These are phyloP conservation scores for Mikania micrantha DNA, from an alignment of 129 eudicot species.

Conservation along the genomic window DNA sequence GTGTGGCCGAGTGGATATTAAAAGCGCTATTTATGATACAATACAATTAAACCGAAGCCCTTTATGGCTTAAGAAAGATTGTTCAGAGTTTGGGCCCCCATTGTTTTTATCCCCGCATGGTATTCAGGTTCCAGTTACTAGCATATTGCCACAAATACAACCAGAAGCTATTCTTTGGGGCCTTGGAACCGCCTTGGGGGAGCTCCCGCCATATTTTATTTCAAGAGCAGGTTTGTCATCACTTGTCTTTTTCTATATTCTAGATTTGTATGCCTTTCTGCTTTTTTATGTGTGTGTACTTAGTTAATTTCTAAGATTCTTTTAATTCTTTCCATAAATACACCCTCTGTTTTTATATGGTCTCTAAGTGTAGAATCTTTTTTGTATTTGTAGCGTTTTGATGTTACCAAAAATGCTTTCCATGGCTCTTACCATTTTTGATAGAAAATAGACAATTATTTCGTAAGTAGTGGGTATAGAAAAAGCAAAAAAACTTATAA, in stretches of 20 bases:
- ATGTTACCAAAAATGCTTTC: not conserved
- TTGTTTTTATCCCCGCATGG: slow-evolving; percentile 43
- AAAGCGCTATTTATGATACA: slow-evolving; percentile 87
- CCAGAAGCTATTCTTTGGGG: slow-evolving; percentile 94
- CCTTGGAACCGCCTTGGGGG: slow-evolving; percentile 92
- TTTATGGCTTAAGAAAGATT: slow-evolving; percentile 86
- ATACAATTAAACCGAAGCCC: slow-evolving; percentile 74
- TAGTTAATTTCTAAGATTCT: not conserved
- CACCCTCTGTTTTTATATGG: not conserved
- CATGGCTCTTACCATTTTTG: not conserved
- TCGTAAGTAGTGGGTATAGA: not conserved
- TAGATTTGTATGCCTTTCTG: not conserved
- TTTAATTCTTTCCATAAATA: too few species aligned
- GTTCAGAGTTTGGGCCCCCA: slow-evolving; percentile 89
- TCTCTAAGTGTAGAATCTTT: not conserved
- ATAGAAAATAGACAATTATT: not conserved
- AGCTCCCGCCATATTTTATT: slow-evolving; percentile 96
- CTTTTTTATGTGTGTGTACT: not conserved
- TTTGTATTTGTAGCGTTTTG: not conserved
- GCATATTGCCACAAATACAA: slow-evolving; percentile 90
- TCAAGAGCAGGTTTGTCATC: slow-evolving; percentile 78
- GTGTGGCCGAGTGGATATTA: slow-evolving; percentile 92
- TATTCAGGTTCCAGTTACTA: slow-evolving; percentile 67
- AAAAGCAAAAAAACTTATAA: not conserved
- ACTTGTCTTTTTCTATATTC: not conserved